Conservation (phyloP, 179 eudicot species). For the Carnegiea gigantea region DNA sequence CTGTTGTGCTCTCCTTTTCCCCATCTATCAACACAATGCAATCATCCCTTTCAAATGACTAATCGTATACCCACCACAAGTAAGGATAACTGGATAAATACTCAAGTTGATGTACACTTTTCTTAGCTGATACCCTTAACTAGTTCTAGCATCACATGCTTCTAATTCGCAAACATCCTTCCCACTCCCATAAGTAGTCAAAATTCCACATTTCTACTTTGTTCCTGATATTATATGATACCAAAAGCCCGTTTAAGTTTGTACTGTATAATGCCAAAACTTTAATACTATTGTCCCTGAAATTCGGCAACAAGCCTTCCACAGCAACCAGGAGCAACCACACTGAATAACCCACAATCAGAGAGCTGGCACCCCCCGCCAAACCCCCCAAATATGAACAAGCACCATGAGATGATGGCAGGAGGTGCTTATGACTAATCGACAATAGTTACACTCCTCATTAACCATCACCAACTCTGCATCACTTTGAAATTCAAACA, state of each 20-base stretch:
- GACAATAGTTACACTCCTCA: neutral
- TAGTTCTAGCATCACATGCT: neutral
- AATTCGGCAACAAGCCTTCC: neutral
- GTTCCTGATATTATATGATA: neutral
- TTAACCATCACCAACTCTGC: neutral
- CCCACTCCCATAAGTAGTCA: no score
- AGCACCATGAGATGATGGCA: neutral
- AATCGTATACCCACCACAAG: neutral
- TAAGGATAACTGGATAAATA: neutral
- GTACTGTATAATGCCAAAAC: neutral
- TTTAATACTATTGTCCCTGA: neutral
- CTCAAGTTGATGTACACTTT: neutral
- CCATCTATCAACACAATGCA: neutral
- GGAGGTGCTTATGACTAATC: neutral
- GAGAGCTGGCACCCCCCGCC: neutral
- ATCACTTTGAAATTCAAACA: neutral
- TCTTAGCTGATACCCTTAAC: neutral
- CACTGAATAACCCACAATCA: neutral
- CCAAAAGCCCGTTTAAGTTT: neutral
- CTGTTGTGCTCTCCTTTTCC: neutral
- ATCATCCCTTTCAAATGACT: neutral
- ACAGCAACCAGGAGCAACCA: neutral
- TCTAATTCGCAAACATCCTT: no score
- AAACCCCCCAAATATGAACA: no score
- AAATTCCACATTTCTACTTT: neutral